phyloP scores from a whole-genome alignment of 768 basidiomycete species.

The Mycena olivaceomarginata region DNA sequence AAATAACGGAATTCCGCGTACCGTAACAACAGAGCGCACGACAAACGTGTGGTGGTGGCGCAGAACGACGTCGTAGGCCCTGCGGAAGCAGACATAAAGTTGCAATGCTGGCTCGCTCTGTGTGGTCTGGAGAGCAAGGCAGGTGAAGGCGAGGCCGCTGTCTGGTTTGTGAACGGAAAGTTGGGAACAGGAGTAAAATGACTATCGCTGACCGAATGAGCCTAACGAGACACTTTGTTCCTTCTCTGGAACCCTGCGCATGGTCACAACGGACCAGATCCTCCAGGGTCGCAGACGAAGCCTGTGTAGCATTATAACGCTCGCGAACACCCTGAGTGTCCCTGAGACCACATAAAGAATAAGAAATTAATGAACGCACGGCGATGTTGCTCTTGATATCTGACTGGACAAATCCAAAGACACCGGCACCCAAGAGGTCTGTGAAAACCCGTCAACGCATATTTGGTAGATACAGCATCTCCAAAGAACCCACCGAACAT shows the following conservation, averaged over 20 bases:
- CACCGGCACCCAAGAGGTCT: conserved; percentile 82
- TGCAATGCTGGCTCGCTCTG: conserved; percentile 72
- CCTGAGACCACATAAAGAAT: not conserved
- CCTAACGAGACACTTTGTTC: conserved; percentile 78
- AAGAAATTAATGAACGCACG: conserved; percentile 60
- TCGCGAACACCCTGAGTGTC: conserved; percentile 77
- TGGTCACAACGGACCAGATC: conserved; percentile 73
- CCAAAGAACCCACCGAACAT: conserved; percentile 75
- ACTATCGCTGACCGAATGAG: conserved; percentile 74
- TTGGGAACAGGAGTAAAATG: conserved; percentile 38
- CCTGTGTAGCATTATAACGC: conserved; percentile 65
- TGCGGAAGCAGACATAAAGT: conserved; percentile 81
- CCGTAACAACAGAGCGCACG: conserved; percentile 78
- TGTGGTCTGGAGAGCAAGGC: conserved; percentile 80
- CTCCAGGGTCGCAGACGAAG: conserved; percentile 75
- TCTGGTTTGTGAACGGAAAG: conserved; percentile 27
- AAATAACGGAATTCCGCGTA: conserved; percentile 54
- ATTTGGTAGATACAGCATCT: not conserved
- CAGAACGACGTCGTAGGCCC: conserved; percentile 82
- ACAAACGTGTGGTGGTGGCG: conserved; percentile 80
- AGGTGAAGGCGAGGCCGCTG: conserved; percentile 83
- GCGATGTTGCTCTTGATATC: conserved; percentile 82
- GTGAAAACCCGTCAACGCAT: conserved; percentile 26
- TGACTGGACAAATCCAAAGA: conserved; percentile 85
- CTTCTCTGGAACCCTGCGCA: conserved; percentile 64